Conservation (phyloP, 257 asterid genomes). For the Leonotis leonurus region DNA sequence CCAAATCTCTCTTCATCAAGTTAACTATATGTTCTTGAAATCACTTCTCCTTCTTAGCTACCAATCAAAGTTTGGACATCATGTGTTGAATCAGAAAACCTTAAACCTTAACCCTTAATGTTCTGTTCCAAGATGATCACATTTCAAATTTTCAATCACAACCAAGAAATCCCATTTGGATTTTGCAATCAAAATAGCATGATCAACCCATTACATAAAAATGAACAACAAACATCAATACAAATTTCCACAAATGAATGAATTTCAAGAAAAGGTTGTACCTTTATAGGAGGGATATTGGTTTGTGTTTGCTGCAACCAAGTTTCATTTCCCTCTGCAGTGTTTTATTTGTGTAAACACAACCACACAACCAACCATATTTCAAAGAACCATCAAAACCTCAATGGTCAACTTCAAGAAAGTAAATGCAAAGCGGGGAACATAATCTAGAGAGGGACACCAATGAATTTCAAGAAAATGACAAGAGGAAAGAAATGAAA, state of each 20-base stretch:
- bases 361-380: too few species aligned
- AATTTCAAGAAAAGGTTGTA: neutral
- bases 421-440: constrained; percentile 4
- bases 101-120: constrained; percentile 15
- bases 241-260: neutral
- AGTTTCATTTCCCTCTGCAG: too few species aligned
- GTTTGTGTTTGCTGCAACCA: too few species aligned
- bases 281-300: too few species aligned
- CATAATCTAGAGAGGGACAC: too few species aligned
- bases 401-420: constrained; percentile 7
- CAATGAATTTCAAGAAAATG: neutral
- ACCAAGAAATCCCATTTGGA: neutral
- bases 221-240: neutral
- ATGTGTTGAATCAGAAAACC: constrained; percentile 24
- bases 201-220: too few species aligned
- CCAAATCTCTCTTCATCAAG: neutral
- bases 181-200: too few species aligned
- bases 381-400: neutral
- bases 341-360: too few species aligned
- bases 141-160: neutral
- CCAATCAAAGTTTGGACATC: constrained; percentile 27
- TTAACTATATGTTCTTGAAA: neutral
- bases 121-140: constrained; percentile 36
- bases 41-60: constrained; percentile 25
- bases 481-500: neutral